Conservation (phyloP, 2,329 filamentous ascomycete species). For the Nemania sp. region DNA sequence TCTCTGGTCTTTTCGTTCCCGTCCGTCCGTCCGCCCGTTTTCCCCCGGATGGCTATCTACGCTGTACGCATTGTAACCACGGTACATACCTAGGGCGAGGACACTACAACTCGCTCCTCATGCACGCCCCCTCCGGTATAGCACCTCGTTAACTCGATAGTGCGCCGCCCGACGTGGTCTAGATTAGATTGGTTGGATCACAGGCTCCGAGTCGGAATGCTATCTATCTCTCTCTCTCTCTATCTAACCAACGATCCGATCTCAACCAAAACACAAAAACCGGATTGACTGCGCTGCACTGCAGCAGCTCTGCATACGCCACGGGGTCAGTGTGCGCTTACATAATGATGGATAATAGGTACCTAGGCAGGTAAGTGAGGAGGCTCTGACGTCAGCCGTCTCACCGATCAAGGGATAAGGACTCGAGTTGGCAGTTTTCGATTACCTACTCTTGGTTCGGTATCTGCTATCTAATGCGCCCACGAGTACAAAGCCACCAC, state of each 20-base stretch:
- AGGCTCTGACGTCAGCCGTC: not conserved
- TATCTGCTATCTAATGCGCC: too few species aligned
- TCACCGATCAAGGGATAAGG: not conserved
- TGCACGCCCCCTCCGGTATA: slow-evolving; percentile 1
- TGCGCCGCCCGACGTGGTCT: not conserved
- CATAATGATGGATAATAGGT: not conserved
- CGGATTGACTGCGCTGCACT: not conserved
- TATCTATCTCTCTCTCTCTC: too few species aligned
- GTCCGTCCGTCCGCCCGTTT: not conserved
- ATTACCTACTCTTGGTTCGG: not conserved
- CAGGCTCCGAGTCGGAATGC: not conserved
- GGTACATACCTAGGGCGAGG: not conserved
- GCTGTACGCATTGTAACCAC: too few species aligned
- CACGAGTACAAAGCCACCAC: too few species aligned
- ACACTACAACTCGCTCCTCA: not conserved
- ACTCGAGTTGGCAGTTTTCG: not conserved
- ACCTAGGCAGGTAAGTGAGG: not conserved
- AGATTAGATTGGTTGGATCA: not conserved
- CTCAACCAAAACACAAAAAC: too few species aligned
- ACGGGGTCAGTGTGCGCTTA: not conserved
- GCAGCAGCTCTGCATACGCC: not conserved
- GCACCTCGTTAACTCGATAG: not conserved
- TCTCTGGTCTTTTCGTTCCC: not conserved
- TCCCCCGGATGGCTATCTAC: not conserved
- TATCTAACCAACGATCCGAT: not conserved